A percentile compares a stretch with the other conserved stretches of the same genome.
These are phyloP conservation scores for Psidium guajava DNA, from an alignment of 345 rosid genomes.

Conservation along the genomic window DNA sequence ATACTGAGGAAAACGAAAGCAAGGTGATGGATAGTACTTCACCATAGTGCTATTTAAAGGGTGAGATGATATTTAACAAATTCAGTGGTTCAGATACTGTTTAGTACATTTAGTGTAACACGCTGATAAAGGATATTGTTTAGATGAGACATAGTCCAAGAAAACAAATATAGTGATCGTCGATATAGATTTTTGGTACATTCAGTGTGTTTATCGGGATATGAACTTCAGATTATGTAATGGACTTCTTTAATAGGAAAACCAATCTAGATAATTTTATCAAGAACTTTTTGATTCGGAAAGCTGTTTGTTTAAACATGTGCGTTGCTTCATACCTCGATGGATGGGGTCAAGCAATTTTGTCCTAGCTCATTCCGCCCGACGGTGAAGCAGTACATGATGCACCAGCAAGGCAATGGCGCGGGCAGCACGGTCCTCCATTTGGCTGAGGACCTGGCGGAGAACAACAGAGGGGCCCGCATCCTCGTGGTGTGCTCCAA, in stretches of 20 bases:
- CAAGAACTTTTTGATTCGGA: neutral
- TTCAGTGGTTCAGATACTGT: neutral
- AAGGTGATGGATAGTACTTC: neutral
- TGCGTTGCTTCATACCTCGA: neutral
- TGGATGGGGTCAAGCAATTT: neutral
- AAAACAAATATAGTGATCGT: neutral
- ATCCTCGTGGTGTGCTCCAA: constrained; percentile 30
- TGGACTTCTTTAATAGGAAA: neutral
- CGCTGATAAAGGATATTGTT: no score
- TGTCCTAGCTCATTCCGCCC: neutral
- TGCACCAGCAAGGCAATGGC: constrained; percentile 29
- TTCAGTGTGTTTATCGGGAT: neutral
- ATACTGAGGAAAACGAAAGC: neutral
- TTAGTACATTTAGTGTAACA: no score
- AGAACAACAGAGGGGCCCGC: constrained; percentile 26
- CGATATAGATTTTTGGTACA: neutral
- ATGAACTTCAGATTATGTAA: neutral
- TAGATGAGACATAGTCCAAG: no score
- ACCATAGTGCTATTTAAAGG: neutral
- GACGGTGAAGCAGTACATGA: constrained; percentile 25
- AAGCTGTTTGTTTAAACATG: neutral
- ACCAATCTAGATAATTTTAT: neutral
- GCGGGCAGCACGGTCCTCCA: constrained; percentile 23
- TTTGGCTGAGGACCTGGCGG: constrained; percentile 28
- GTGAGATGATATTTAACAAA: neutral